Base-by-base conservation (phyloP, 805 yeast species). In the Wickerhamomyces chaumierensis region DNA sequence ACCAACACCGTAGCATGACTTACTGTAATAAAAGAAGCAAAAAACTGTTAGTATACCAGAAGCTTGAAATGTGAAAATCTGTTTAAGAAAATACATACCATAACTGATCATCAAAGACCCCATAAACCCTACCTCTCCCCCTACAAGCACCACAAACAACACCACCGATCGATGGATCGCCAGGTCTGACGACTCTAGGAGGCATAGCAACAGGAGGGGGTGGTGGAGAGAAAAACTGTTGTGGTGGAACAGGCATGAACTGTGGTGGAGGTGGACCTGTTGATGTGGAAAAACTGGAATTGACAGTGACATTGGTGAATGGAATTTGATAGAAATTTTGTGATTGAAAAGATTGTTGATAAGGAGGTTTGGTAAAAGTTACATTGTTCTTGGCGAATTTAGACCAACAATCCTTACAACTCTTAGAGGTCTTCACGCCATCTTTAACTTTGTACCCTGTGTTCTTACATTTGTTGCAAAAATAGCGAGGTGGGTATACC, bases 161-260 rank as follows among this genome's bases (percentile, higher is more conserved):
- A 1, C 95, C 94, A 1, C 95, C 94, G 44, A 72, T 54, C 25
- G 77, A 49, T 1, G 92, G 90, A 49, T 84, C 94, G 2, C 94
- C 94, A 0, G 94, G 92, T 17, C 51, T 53, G 1, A 82, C 80
- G 14, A 71, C 58, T 16, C 68, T 37, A 7, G 46, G 46, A 1
- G 31, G 43, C 13, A 39, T 38, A 19, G 42, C 33, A 37, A 42
- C 32, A 5, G 39, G 49, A 18, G 20, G n/a, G n/a, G n/a, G n/a
- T n/a, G n/a, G n/a, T n/a, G n/a, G n/a, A n/a, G n/a, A n/a, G n/a
- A n/a, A n/a, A n/a, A n/a, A n/a, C n/a, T n/a, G n/a, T n/a, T n/a
- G n/a, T n/a, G n/a, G n/a, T n/a, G 23, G 23, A 6, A 21, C 9
- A 9, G 23, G 23, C 23, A 21, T 21, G 23, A 21, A 21, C 23